Base-by-base conservation (phyloP, 805 yeast genomes). In the Suhomyces vadensis region DNA sequence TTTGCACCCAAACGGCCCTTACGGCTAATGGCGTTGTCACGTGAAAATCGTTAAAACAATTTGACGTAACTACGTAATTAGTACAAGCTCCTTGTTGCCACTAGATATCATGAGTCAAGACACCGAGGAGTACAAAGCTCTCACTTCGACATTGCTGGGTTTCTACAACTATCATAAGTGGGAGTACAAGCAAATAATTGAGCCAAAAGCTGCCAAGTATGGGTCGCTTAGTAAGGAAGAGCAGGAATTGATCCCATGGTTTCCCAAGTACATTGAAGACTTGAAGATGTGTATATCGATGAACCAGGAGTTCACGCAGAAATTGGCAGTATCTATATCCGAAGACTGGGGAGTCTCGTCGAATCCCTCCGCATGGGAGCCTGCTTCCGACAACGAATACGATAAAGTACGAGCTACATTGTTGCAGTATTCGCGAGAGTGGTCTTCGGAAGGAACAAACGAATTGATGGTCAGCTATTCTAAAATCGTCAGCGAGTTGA, bases 381-480 rank as follows among this genome's bases (percentile, higher is more conserved):
- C 58, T 2, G 67, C 80, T 16, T 57, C 65, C 4, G 44, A 46
- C 16, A 50, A 59, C 3, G 87, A 82, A 47, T 72, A 67, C 39
- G 84, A 78, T 41, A 83, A 83, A 60, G 84, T 82, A 4, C 59
- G 77, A 37, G 69, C 82, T 1, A 67, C 81, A 0, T 57, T 86
- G 52, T 64, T 78, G 33, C 87, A 83, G 53, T 53, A 77, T n/a
- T 64, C 70, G 5, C 60, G 87, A 46, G 88, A 83, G 56, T 83
- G 88, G 87, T 68, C 81, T 22, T 55, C 55, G 4, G 80, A 78
- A n/a, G 83, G 85, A 0, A 47, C 31, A 3, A 29, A 36, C 0
- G 87, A 83, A 50, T 55, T 87, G 27, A 53, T 54, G 0, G 43
- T 44, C 2, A 61, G 74, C 2, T 75, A 69, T 54, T 67, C 65